A percentile compares a stretch with the other conserved stretches of the same genome.
phyloP scores from a whole-genome alignment of 768 basidiomycete genomes.

The Panaeolus cyanescens region DNA sequence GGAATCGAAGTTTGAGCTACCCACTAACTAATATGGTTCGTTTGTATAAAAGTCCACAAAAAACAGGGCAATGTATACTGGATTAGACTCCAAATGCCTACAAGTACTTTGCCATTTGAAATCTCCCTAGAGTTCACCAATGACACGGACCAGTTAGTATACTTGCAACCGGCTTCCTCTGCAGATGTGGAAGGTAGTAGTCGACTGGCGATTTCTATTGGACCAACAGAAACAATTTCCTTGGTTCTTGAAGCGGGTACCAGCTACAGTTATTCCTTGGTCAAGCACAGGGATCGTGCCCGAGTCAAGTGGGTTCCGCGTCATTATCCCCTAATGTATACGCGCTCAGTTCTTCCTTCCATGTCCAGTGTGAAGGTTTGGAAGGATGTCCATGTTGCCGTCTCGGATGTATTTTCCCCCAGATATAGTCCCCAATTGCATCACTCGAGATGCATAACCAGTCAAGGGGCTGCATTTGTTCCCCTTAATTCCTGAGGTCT shows the following conservation, averaged over 20 bases:
- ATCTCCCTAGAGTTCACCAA: conserved; percentile 53
- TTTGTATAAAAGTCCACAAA: background rate
- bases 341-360: background rate
- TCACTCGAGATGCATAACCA: conserved; percentile 1
- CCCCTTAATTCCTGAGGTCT: background rate
- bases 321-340: background rate
- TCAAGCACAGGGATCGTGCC: conserved; percentile 37
- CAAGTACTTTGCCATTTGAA: conserved; percentile 54
- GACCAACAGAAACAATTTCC: conserved; percentile 41
- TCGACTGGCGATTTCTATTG: conserved; percentile 39
- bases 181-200: conserved; percentile 27
- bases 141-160: conserved; percentile 41
- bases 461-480: conserved; percentile 12
- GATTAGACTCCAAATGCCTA: conserved; percentile 34
- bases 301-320: conserved; percentile 44
- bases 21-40: background rate
- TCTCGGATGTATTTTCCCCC: conserved; percentile 25
- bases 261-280: conserved; percentile 48
- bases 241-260: conserved; percentile 50
- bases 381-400: conserved; percentile 41
- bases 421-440: conserved; percentile 1
- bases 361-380: conserved; percentile 42
- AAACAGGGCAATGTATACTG: background rate
- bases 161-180: conserved; percentile 34
- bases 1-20: background rate